Evolutionary conservation across 805 yeast species (phyloP).

Genomic region (Monosporozyma servazzii): DNA sequence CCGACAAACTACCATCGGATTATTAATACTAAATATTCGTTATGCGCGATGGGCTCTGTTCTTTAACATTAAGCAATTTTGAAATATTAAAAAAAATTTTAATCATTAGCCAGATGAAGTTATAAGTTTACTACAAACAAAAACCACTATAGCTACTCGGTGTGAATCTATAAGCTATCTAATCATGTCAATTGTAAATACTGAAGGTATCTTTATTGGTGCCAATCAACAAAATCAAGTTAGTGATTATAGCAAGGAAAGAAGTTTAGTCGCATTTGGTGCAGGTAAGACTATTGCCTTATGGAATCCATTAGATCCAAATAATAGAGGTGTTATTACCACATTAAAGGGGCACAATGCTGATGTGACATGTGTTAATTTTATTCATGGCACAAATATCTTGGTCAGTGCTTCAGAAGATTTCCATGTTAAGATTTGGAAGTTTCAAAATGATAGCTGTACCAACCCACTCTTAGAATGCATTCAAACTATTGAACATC

Average conservation of each 20-base stretch:
- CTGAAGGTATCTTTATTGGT: constrained; percentile 58
- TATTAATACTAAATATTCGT: not conserved
- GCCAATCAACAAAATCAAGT: constrained; percentile 60
- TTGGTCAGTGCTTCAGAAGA: constrained; percentile 66
- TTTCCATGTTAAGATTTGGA: constrained; percentile 53
- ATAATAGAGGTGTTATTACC: constrained; percentile 38
- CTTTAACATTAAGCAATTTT: not conserved
- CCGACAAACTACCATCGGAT: not conserved
- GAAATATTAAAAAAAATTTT: not conserved
- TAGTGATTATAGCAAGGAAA: constrained; percentile 39
- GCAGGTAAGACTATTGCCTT: constrained; percentile 58
- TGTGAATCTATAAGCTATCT: not conserved
- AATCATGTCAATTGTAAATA: constrained; percentile 3
- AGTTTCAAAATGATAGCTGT: constrained; percentile 12
- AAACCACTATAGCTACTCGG: not conserved
- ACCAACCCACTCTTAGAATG: constrained; percentile 11
- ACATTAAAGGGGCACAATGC: constrained; percentile 55
- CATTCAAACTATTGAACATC: constrained; percentile 32
- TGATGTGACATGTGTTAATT: constrained; percentile 60
- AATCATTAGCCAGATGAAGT: not conserved
- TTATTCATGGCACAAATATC: constrained; percentile 36
- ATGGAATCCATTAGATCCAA: constrained; percentile 47
- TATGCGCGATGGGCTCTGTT: not conserved
- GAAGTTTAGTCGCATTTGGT: constrained; percentile 54
- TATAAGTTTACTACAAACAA: not conserved